These are phyloP conservation scores for Trypanosoma conorhini DNA, from an alignment of 208 protist genomes.

Conservation along the genomic window DNA sequence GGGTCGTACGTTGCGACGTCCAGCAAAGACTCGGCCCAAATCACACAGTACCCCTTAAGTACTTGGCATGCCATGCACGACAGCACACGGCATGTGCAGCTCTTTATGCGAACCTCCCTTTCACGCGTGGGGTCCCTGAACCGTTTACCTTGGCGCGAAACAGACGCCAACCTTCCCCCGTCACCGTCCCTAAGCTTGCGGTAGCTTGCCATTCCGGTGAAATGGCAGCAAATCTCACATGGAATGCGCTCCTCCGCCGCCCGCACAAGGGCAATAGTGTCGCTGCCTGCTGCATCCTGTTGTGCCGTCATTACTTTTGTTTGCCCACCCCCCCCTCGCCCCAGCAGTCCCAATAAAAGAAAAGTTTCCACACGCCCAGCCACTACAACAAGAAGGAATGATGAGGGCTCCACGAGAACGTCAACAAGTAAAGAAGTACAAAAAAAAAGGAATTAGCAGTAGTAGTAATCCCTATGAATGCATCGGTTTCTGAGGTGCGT, in stretches of 20 bases:
- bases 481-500: neutral
- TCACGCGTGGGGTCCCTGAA: neutral
- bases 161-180: neutral
- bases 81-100: constrained; percentile 39
- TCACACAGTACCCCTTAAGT: constrained; percentile 42
- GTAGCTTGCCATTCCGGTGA: constrained; percentile 53
- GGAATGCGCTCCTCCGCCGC: constrained; percentile 37
- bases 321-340: too few species aligned
- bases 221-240: constrained; percentile 49
- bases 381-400: neutral
- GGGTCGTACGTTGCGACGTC: neutral
- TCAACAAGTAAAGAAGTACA: neutral
- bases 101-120: constrained; percentile 12
- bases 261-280: constrained; percentile 16
- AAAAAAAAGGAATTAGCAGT: too few species aligned
- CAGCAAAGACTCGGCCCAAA: constrained; percentile 63
- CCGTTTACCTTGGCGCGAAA: neutral
- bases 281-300: neutral
- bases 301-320: constrained; percentile 2
- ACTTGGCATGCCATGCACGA: constrained; percentile 37
- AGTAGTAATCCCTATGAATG: neutral
- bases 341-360: neutral
- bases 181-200: constrained; percentile 21
- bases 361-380: neutral
- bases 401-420: neutral